Conservation (phyloP, 768 basidiomycete species). For the Kwoniella sp. region DNA sequence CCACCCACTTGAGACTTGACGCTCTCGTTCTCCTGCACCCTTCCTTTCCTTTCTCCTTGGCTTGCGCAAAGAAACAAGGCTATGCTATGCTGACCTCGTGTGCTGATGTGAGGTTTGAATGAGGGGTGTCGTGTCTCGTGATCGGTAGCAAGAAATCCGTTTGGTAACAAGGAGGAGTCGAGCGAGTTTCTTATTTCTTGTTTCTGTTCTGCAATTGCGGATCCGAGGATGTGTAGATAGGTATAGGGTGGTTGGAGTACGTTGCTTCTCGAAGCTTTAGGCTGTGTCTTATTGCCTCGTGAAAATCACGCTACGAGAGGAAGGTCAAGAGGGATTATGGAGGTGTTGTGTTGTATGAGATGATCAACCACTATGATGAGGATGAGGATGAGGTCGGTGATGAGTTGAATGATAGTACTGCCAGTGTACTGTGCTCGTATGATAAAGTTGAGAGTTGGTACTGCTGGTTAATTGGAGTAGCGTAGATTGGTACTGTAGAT, state of each 20-base stretch:
- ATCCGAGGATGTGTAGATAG: constrained; percentile 3
- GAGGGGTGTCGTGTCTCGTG: not conserved
- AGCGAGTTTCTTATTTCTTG: too few species aligned
- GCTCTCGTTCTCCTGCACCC: constrained; percentile 17
- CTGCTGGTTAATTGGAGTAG: too few species aligned
- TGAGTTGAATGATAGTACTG: too few species aligned
- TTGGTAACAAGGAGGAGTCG: too few species aligned
- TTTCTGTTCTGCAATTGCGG: too few species aligned
- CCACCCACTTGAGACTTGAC: constrained; percentile 20
- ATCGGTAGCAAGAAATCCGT: not conserved
- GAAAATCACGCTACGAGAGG: not conserved
- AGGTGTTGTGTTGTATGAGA: too few species aligned
- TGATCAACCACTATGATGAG: too few species aligned
- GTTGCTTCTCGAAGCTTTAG: not conserved
- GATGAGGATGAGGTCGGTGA: too few species aligned
- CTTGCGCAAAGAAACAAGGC: too few species aligned
- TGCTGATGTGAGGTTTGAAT: not conserved
- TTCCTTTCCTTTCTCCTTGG: constrained; percentile 21
- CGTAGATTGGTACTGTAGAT: too few species aligned
- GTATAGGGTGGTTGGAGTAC: not conserved
- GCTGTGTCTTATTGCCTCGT: not conserved
- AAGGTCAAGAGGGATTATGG: not conserved
- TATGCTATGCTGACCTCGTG: not conserved
- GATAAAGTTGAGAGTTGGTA: constrained; percentile 1
- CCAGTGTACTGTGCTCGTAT: not conserved